A percentile compares a stretch with the other conserved stretches of the same genome.
phyloP scores from a whole-genome alignment of 257 asterid genomes.

The Verbena officinalis region DNA sequence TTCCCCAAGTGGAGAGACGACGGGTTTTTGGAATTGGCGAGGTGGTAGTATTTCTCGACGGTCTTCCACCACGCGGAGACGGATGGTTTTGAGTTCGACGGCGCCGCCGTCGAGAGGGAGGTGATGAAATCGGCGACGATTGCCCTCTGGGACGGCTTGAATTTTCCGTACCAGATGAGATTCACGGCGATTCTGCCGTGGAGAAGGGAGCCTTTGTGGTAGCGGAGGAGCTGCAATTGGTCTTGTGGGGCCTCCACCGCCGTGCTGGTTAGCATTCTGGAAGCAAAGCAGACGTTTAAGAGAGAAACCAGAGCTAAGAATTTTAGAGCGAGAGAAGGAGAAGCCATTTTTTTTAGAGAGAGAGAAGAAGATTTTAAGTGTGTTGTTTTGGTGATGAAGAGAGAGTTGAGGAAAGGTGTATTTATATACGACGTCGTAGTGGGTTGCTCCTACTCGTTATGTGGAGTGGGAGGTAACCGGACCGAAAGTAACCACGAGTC shows the following conservation, averaged over 20 bases:
- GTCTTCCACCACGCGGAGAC: conserved; percentile 76
- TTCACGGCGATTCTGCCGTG: conserved; percentile 47
- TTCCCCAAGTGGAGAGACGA: conserved; percentile 28
- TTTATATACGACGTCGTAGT: not conserved
- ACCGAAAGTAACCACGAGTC: not conserved
- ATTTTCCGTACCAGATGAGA: conserved; percentile 54
- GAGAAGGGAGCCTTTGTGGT: conserved; percentile 59
- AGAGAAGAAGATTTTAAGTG: not conserved
- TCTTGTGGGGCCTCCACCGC: not conserved
- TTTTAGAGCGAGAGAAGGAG: not conserved
- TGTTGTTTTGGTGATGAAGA: not conserved
- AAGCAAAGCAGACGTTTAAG: not conserved
- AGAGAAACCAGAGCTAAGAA: not conserved
- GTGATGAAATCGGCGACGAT: conserved; percentile 66
- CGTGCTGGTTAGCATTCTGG: not conserved
- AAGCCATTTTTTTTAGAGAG: conserved; percentile 9
- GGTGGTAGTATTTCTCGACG: conserved; percentile 60
- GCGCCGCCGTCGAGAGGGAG: conserved; percentile 38
- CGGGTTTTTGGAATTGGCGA: conserved; percentile 45
- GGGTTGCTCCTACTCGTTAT: too few species aligned
- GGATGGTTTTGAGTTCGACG: conserved; percentile 50
- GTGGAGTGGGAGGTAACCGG: too few species aligned
- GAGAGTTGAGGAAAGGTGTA: conserved; percentile 2
- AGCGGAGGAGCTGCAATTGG: conserved; percentile 21
- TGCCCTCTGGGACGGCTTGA: conserved; percentile 63